phyloP scores from a whole-genome alignment of 1,284 basidiomycete species.

The Moesziomyces antarcticus region DNA sequence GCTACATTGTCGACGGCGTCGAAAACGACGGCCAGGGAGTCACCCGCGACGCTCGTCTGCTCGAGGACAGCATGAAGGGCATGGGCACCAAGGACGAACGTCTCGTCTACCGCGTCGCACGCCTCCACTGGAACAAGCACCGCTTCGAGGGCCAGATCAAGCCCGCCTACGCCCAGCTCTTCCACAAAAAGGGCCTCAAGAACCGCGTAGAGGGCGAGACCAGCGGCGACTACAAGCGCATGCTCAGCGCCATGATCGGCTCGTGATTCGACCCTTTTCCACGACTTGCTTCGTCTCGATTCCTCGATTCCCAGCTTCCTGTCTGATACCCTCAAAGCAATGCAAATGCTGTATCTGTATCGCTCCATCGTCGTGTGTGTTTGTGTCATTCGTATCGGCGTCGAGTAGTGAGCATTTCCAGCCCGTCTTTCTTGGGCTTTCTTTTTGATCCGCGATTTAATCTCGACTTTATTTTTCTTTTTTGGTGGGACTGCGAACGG shows the following conservation, averaged over 20 bases:
- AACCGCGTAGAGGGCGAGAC: constrained; percentile 60
- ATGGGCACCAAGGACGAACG: constrained; percentile 64
- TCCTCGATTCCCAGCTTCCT: constrained; percentile 1
- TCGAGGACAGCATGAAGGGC: constrained; percentile 65
- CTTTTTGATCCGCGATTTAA: no score
- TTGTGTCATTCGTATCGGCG: no score
- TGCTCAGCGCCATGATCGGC: constrained; percentile 54
- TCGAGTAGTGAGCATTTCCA: no score
- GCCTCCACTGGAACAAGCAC: constrained; percentile 63
- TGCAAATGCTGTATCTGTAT: no score
- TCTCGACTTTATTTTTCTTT: no score
- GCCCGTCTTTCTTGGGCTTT: no score
- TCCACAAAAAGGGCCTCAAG: constrained; percentile 59
- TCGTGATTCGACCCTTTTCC: constrained; percentile 5
- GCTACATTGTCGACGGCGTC: constrained; percentile 64
- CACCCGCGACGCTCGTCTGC: constrained; percentile 59
- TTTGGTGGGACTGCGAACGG: not conserved
- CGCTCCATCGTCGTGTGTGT: no score
- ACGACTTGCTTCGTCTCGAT: no score
- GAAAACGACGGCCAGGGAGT: constrained; percentile 62
- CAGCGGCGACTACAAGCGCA: constrained; percentile 59
- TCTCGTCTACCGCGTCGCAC: constrained; percentile 53
- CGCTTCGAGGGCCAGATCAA: constrained; percentile 62
- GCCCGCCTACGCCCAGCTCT: constrained; percentile 59
- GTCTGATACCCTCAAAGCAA: constrained; percentile 13